Percentiles rank a stretch among this genome's conserved stretches.
These are phyloP conservation scores for Bipolaris sorokiniana DNA, from an alignment of 2,329 filamentous ascomycete genomes.

Conservation along the genomic window DNA sequence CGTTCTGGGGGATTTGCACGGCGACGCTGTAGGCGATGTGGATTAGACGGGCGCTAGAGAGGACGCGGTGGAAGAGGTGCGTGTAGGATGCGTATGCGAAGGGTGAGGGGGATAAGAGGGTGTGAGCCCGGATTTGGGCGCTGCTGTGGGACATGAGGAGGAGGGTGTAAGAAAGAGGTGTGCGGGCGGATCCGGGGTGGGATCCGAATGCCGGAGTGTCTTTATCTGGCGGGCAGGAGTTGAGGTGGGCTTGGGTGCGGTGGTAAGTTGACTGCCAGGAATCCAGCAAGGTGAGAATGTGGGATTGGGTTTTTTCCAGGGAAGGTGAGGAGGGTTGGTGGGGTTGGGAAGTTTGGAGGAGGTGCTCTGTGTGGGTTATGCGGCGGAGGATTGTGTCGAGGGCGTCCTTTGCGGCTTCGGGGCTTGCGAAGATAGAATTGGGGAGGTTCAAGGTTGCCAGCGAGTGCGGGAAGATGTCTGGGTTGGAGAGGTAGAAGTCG, in stretches of 20 bases:
- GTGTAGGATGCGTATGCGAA: constrained; percentile 31
- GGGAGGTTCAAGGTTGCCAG: neutral
- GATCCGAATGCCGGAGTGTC: too few species aligned
- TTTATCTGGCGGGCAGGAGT: too few species aligned
- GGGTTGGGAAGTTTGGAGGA: neutral
- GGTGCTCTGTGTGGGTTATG: constrained; percentile 2
- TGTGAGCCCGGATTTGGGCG: too few species aligned
- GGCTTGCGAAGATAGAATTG: constrained; percentile 1
- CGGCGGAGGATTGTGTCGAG: constrained; percentile 15
- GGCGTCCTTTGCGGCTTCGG: constrained; percentile 15
- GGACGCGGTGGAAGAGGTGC: constrained; percentile 19
- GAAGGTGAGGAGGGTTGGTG: neutral
- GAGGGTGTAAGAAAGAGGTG: constrained; percentile 22
- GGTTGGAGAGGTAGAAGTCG: neutral
- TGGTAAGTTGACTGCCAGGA: constrained; percentile 7
- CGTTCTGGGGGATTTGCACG: neutral
- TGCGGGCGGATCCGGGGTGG: too few species aligned
- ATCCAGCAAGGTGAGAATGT: neutral
- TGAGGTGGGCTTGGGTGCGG: neutral
- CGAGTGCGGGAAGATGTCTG: constrained; percentile 2
- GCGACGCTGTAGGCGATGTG: neutral
- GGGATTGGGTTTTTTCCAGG: neutral
- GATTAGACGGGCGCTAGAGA: constrained; percentile 9
- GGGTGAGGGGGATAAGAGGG: neutral
- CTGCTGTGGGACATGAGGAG: constrained; percentile 14